phyloP scores from a whole-genome alignment of 495 filamentous ascomycete genomes.

The Neurospora cerealis region DNA sequence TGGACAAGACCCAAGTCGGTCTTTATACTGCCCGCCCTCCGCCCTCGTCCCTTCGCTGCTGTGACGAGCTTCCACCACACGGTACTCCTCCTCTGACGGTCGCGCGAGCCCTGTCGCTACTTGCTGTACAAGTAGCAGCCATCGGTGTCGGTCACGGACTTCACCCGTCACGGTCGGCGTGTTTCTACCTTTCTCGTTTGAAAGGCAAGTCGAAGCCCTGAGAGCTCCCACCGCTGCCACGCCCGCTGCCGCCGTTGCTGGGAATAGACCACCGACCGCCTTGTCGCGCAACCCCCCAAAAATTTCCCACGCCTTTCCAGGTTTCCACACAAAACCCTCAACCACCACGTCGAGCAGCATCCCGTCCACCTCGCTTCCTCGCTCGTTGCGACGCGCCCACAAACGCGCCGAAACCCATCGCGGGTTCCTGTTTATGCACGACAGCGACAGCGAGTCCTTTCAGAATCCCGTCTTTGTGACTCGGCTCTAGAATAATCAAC shows the following conservation, averaged over 20 bases:
- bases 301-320: not conserved
- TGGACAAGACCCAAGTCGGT: not conserved
- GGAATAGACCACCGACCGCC: not conserved
- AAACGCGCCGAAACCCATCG: not conserved
- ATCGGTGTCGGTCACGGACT: not conserved
- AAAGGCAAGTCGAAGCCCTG: not conserved
- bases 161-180: not conserved
- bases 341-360: not conserved
- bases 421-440: slow-evolving; percentile 2
- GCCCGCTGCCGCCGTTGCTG: not conserved
- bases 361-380: not conserved
- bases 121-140: not conserved
- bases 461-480: not conserved
- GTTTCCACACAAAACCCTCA: slow-evolving; percentile 5
- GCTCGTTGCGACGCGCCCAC: slow-evolving; percentile 1
- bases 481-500: not conserved
- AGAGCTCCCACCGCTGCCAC: not conserved
- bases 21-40: not conserved
- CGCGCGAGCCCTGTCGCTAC: not conserved
- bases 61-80: not conserved
- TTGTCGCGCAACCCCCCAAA: slow-evolving; percentile 5
- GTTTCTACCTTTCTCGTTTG: not conserved
- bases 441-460: not conserved
- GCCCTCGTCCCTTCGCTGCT: not conserved
- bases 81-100: not conserved